Percentiles rank a stretch among this genome's conserved stretches.
phyloP scores from a whole-genome alignment of 768 basidiomycete genomes.

The Daedaleopsis nitida region DNA sequence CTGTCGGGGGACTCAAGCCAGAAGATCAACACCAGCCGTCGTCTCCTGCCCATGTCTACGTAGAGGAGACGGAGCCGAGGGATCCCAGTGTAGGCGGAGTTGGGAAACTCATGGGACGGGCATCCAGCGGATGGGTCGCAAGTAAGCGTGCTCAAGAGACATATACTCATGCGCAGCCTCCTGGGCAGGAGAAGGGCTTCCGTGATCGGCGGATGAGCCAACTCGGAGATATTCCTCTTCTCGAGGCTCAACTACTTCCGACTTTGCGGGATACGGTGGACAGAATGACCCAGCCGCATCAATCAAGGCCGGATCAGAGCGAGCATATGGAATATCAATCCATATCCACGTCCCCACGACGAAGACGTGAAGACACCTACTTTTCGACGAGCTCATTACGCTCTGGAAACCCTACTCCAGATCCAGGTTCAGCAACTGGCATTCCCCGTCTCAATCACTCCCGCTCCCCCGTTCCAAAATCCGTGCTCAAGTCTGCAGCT shows the following conservation, averaged over 20 bases:
- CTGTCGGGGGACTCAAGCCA: not conserved
- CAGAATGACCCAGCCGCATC: slow-evolving; percentile 57
- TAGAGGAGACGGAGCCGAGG: slow-evolving; percentile 7
- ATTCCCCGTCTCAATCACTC: slow-evolving; percentile 6
- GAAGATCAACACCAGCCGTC: slow-evolving; percentile 1
- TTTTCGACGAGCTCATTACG: not conserved
- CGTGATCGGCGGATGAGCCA: slow-evolving; percentile 39
- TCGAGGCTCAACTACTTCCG: slow-evolving; percentile 68
- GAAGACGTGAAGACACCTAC: not conserved
- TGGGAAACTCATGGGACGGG: slow-evolving; percentile 2
- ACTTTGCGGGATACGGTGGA: slow-evolving; percentile 73
- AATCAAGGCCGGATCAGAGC: slow-evolving; percentile 6
- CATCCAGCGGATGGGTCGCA: not conserved
- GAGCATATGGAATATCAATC: not conserved
- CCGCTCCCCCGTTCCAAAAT: slow-evolving; percentile 3
- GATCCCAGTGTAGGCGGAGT: not conserved
- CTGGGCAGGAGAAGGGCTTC: slow-evolving; percentile 11
- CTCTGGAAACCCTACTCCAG: not conserved
- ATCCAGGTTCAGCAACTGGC: not conserved
- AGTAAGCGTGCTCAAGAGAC: slow-evolving; percentile 9
- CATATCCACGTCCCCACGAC: not conserved
- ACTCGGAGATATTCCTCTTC: slow-evolving; percentile 53
- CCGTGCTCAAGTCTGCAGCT: slow-evolving; percentile 4
- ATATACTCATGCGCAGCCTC: not conserved
- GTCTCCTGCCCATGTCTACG: slow-evolving; percentile 11